Percentiles rank a stretch among this genome's conserved stretches.
Evolutionary conservation across 1,284 basidiomycete species (phyloP).

Genomic region (Austroboletus rostrupii): DNA sequence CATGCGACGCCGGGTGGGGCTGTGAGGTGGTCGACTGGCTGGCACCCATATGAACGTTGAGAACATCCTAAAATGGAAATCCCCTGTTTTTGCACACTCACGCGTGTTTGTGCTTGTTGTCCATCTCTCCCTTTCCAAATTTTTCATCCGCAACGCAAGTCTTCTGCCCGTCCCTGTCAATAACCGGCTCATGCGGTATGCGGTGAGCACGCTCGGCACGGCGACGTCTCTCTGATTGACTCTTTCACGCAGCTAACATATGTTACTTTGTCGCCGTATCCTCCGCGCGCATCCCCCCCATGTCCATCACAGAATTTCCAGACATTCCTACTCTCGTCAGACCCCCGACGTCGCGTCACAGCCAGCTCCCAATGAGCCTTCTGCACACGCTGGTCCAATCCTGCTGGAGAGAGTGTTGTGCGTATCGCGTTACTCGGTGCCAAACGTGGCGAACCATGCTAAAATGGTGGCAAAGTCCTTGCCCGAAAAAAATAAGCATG

Average conservation of each 20-base stretch:
- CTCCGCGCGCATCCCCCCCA: conserved; percentile 35
- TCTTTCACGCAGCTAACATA: conserved; percentile 45
- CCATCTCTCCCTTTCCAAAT: conserved; percentile 20
- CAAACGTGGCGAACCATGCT: conserved; percentile 14
- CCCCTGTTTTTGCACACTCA: not conserved
- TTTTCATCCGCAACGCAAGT: conserved; percentile 22
- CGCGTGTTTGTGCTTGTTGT: conserved; percentile 29
- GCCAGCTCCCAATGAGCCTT: not conserved
- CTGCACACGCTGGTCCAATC: conserved; percentile 7
- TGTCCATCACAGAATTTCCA: conserved; percentile 25
- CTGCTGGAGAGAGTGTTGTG: conserved; percentile 27
- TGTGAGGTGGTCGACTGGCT: conserved; percentile 63
- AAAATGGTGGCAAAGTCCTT: conserved; percentile 9
- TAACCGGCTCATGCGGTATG: conserved; percentile 42
- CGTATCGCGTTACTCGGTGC: conserved; percentile 28
- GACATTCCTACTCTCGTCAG: conserved; percentile 15
- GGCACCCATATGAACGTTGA: conserved; percentile 54
- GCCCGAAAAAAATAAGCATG: conserved; percentile 16
- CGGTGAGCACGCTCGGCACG: conserved; percentile 34
- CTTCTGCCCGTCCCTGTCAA: conserved; percentile 17
- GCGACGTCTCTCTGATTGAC: not conserved
- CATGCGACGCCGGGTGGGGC: conserved; percentile 48
- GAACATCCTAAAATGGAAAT: conserved; percentile 13
- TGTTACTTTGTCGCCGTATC: conserved; percentile 54
- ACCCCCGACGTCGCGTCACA: conserved; percentile 8